phyloP scores from a whole-genome alignment of 2,329 filamentous ascomycete species.

The Furcasterigmium furcatum region DNA sequence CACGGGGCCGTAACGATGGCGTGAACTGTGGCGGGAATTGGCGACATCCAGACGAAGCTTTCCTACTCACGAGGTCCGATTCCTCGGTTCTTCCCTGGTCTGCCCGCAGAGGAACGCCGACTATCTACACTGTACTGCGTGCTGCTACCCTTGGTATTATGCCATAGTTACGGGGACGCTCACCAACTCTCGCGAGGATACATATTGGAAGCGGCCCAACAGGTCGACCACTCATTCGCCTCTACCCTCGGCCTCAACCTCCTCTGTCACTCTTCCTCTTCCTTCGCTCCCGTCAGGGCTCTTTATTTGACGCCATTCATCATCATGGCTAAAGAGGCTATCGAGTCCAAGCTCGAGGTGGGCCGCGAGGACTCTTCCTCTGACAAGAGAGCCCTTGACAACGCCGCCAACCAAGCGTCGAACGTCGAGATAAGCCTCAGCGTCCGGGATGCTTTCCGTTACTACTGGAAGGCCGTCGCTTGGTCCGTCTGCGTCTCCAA shows the following conservation, averaged over 20 bases:
- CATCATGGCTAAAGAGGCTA: not conserved
- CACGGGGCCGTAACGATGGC: too few relatives aligned
- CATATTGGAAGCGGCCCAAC: not conserved
- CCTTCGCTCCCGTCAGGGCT: too few relatives aligned
- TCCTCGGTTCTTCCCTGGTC: too few relatives aligned
- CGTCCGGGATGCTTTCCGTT: not conserved
- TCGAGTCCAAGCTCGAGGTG: too few relatives aligned
- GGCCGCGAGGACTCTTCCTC: not conserved
- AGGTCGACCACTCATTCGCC: too few relatives aligned
- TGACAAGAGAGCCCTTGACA: not conserved
- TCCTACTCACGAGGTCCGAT: too few relatives aligned
- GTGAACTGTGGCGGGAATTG: too few relatives aligned
- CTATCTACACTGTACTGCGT: not conserved
- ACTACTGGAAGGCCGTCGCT: conserved; percentile 27
- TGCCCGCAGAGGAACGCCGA: not conserved
- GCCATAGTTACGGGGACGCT: not conserved
- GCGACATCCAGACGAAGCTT: too few relatives aligned
- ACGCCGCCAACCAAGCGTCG: conserved; percentile 16
- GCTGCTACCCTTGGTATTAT: not conserved
- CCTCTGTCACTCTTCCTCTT: too few relatives aligned
- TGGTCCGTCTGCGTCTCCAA: conserved; percentile 36
- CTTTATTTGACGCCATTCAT: too few relatives aligned
- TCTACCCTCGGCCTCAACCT: too few relatives aligned
- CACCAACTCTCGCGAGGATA: too few relatives aligned
- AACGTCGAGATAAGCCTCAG: conserved; percentile 3